Evolutionary conservation across 257 asterid genomes (phyloP).

Genomic region (Cruciata laevipes): DNA sequence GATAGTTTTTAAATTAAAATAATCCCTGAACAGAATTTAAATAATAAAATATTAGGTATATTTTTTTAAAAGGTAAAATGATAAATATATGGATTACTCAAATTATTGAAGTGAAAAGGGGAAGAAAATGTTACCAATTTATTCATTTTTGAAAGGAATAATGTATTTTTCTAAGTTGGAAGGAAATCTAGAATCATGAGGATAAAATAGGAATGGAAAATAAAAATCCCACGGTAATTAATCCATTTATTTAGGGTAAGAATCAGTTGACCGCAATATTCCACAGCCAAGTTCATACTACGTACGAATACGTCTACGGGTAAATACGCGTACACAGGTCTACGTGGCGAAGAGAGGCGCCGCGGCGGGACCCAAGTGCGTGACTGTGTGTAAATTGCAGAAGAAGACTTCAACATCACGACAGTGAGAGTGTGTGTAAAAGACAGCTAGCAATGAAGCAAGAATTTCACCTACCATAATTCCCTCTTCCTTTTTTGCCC

Average conservation of each 20-base stretch:
- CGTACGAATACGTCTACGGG: not conserved
- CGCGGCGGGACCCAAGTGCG: slow-evolving; percentile 9
- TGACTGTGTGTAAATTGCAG: slow-evolving; percentile 18
- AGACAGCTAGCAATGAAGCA: slow-evolving; percentile 83
- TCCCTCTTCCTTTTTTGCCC: slow-evolving; percentile 3
- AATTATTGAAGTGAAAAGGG: not conserved
- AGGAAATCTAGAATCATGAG: not conserved
- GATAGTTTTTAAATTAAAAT: too few relatives aligned
- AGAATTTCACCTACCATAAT: slow-evolving; percentile 63
- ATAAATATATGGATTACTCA: not conserved
- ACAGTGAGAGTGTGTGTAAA: slow-evolving; percentile 46
- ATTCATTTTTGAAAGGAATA: not conserved
- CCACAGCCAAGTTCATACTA: not conserved
- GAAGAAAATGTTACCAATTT: not conserved
- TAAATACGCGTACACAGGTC: slow-evolving; percentile 9
- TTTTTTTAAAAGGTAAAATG: not conserved
- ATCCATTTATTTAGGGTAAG: too few relatives aligned
- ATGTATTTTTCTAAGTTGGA: not conserved
- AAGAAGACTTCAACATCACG: slow-evolving; percentile 73
- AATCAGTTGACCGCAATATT: not conserved
- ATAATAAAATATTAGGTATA: too few relatives aligned
- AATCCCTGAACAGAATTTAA: too few relatives aligned
- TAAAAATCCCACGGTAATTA: not conserved
- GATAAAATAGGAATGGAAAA: not conserved
- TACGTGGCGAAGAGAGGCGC: slow-evolving; percentile 12